These are phyloP conservation scores for Exophiala aquamarina DNA, from an alignment of 2,329 filamentous ascomycete species.

Conservation along the genomic window DNA sequence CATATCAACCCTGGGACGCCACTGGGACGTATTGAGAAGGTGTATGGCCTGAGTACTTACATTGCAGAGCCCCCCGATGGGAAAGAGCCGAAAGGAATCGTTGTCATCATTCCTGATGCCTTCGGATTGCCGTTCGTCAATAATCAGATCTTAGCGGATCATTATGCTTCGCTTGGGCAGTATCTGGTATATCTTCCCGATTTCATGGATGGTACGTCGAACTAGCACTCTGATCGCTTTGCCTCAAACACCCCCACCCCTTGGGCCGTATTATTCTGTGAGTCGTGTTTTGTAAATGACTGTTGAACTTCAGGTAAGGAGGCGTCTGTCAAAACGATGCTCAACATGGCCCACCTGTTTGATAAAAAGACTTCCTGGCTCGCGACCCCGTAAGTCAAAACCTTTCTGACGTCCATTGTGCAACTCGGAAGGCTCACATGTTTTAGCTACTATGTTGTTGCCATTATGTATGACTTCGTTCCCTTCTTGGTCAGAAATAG, in stretches of 20 bases:
- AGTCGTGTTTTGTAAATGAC: not conserved
- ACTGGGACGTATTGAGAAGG: constrained; percentile 42
- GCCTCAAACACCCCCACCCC: too few species aligned
- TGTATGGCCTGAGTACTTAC: constrained; percentile 53
- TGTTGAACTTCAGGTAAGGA: not conserved
- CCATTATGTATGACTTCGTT: constrained; percentile 13
- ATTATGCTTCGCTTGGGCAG: constrained; percentile 50
- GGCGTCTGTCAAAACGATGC: not conserved
- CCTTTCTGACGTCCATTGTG: not conserved
- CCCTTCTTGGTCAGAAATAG: constrained; percentile 32
- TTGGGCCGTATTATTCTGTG: too few species aligned
- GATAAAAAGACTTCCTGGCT: constrained; percentile 1
- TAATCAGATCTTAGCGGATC: constrained; percentile 52
- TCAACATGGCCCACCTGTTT: not conserved
- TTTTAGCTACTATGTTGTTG: not conserved
- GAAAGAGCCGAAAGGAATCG: constrained; percentile 43
- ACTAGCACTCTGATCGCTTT: too few species aligned
- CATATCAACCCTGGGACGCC: constrained; percentile 42
- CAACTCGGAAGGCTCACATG: not conserved
- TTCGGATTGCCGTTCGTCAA: constrained; percentile 58
- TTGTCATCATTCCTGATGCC: constrained; percentile 56
- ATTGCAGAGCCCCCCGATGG: constrained; percentile 40
- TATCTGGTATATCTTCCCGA: constrained; percentile 57
- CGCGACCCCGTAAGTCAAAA: not conserved
- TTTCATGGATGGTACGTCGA: constrained; percentile 50